Evolutionary conservation across 1,284 basidiomycete genomes (phyloP), one percentile per base, ranked within the genome.

Genomic region (Ustilago loliicola): DNA sequence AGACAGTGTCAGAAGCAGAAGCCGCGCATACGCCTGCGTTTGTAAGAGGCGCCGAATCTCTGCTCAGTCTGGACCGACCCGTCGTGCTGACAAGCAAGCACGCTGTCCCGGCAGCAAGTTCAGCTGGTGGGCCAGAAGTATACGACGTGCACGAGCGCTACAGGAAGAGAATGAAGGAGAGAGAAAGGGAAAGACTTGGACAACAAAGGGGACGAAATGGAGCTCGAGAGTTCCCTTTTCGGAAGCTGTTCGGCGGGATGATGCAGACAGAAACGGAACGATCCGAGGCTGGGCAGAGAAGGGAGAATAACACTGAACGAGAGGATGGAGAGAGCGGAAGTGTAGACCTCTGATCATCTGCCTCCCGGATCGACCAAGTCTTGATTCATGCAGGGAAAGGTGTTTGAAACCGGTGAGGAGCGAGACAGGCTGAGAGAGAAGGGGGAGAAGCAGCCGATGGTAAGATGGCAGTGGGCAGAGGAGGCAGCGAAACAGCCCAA

Each of bases 391-490:
- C 59, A 61, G 38, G 52, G 38, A 30, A 62, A 29, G 25, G 38
- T 62, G 60, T 54, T 34, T 62, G 38, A 62, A 62, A 54, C 51
- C 60, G 52, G 52, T 47, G 36, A 47, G 8, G 38, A 54, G 48
- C 25, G 48, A 50, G 27, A 50, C 25, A 50, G 25, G 17, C 3
- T 15, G 48, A 29, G 48, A 50, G 48, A 47, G 34, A 21, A 45
- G 59, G 13, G 21, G 21, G 36, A 50, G 30, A 51, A 34, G 30
- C 58, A 38, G 45, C 45, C 50, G 17, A 48, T 45, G 21, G 42
- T 17, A n/a, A 45, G 42, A n/a, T 40, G 1, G 17, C 6, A 19
- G 17, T 17, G 15, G 38, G 38, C 38, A 40, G 38, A 9, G 17
- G 15, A 15, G 17, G 38, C 38, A 40, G 38, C 38, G 15, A 9